phyloP scores from a whole-genome alignment of 305 asterid genomes.

The Solanum chacoense region DNA sequence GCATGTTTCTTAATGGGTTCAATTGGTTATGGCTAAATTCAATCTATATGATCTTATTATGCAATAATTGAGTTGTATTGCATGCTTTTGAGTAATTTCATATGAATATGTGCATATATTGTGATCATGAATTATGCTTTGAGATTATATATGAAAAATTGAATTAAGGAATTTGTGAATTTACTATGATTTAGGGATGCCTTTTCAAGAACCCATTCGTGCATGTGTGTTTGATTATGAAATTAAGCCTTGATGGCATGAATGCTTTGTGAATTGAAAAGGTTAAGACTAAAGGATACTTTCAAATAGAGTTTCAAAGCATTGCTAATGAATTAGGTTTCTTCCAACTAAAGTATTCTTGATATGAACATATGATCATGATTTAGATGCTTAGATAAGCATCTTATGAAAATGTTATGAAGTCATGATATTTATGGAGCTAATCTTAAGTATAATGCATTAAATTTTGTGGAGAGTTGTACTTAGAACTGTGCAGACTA shows the following conservation, averaged over 20 bases:
- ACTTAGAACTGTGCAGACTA: background rate
- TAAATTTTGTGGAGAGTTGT: background rate
- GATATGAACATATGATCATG: background rate
- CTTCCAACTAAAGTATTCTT: background rate
- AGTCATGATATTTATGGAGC: background rate
- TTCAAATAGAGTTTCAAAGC: background rate
- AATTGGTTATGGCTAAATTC: too few species aligned
- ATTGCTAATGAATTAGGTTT: background rate
- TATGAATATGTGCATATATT: background rate
- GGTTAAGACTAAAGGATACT: background rate
- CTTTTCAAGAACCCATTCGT: background rate
- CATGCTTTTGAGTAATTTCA: too few species aligned
- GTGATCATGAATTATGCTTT: background rate
- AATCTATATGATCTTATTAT: background rate
- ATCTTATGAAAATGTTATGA: background rate
- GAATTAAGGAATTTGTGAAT: background rate
- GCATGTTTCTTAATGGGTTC: background rate
- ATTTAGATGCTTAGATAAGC: background rate
- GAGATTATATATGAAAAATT: background rate
- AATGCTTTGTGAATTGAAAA: background rate
- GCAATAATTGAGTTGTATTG: background rate
- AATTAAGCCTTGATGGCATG: background rate
- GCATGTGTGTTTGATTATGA: background rate
- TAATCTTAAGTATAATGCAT: background rate
- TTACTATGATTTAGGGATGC: background rate